Base-by-base conservation (phyloP, 192 early-diverging fungal species). In the Entophlyctis luteolus region DNA sequence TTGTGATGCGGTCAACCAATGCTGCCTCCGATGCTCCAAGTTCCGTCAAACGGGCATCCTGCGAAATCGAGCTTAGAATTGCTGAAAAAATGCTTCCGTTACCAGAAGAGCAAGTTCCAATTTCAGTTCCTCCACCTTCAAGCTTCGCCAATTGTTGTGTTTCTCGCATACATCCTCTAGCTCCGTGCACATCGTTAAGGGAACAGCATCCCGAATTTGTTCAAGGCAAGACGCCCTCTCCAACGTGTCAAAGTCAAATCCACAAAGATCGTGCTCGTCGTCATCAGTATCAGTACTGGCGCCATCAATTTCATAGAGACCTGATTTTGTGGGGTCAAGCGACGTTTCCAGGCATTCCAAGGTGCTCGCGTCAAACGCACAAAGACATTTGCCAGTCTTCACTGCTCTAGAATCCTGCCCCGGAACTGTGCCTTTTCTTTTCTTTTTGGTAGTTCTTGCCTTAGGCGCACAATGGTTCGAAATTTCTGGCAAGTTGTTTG, bases 331-430 rank as follows among this genome's bases (percentile, higher is more conserved):
- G 23, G 34, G 25, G 5, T 59, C 57, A 4, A 47, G 6, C 32
- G 8, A 0, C 36, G n/a, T 59, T 18, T 28, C n/a, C 57, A 18
- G 28, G 0, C 36, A 18, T 22, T 63, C 45, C n/a, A 62, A 32
- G 47, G 62, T 62, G 4, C 68, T 10, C 10, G 57, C 27, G 34
- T 70, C 68, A 70, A 70, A 70, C 18, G 38, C 58, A 38, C 68
- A 70, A 54, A 70, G 28, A 16, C 39, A n/a, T 8, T 33, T 69
- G 14, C 20, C 33, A 27, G 12, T 37, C 63, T 10, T 55, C 50
- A 2, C 16, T 25, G 4, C 63, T 23, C 28, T 27, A 25, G 5
- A 25, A 28, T 14, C 29, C 31, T 46, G 22, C 47, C 42, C 14
- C 28, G 2, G 22, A 46, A 12, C 20, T 20, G 4, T 25, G 38